Conservation (phyloP, 1,284 basidiomycete genomes). For the Ceratobasidium sp. region DNA sequence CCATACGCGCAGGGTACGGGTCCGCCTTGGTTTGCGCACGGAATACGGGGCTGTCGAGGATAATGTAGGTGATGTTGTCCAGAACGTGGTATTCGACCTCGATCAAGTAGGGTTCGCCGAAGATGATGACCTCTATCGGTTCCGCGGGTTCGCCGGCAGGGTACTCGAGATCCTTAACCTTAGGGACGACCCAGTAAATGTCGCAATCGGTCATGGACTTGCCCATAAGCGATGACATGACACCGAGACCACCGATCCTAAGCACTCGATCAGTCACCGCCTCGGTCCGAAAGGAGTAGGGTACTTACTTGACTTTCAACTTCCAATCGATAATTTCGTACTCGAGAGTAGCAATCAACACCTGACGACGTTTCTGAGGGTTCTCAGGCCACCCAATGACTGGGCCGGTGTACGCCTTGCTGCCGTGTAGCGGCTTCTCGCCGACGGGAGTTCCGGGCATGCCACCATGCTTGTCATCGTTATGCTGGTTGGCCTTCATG, state of each 20-base stretch:
- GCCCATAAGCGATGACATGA: slow-evolving; percentile 95
- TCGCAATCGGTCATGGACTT: slow-evolving; percentile 97
- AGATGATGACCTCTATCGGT: slow-evolving; percentile 93
- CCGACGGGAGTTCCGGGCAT: slow-evolving; percentile 52
- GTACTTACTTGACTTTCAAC: slow-evolving; percentile 77
- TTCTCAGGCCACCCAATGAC: slow-evolving; percentile 93
- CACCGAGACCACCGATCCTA: slow-evolving; percentile 88
- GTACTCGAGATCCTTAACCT: slow-evolving; percentile 92
- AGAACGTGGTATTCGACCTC: slow-evolving; percentile 90
- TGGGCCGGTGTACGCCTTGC: slow-evolving; percentile 65
- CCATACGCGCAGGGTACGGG: slow-evolving; percentile 94
- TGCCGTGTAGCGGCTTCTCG: slow-evolving; percentile 68
- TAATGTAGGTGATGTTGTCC: slow-evolving; percentile 92
- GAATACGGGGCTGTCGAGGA: slow-evolving; percentile 93
- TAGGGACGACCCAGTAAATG: slow-evolving; percentile 89
- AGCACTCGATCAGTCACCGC: not conserved
- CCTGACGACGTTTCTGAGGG: slow-evolving; percentile 84
- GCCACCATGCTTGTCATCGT: slow-evolving; percentile 23
- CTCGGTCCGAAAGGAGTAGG: not conserved
- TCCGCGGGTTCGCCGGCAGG: slow-evolving; percentile 87
- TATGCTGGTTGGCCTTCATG: slow-evolving; percentile 36
- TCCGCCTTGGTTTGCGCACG: slow-evolving; percentile 92
- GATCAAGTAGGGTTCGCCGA: slow-evolving; percentile 91
- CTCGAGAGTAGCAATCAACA: slow-evolving; percentile 88
- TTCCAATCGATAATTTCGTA: slow-evolving; percentile 97